Percentiles rank a stretch among this genome's conserved stretches.
Evolutionary conservation across 23 red algal genomes (phyloP).

Genomic region (Gracilaria vermiculophylla): DNA sequence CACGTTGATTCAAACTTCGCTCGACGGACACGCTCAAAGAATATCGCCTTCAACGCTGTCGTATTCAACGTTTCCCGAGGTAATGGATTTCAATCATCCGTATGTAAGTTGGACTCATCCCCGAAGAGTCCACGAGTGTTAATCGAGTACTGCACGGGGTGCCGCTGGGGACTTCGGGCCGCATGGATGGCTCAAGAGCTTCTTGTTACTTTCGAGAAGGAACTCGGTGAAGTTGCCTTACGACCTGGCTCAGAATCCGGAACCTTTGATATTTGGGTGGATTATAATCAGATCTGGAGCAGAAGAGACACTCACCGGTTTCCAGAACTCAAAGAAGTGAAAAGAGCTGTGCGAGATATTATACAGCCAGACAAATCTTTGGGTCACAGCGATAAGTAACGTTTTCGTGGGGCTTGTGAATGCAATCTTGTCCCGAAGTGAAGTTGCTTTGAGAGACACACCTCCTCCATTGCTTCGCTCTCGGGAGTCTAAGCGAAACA

Average conservation of each 20-base stretch:
- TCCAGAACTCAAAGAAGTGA: slow-evolving; percentile 78
- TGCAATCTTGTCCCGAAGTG: not conserved
- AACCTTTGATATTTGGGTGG: slow-evolving; percentile 58
- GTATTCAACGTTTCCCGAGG: not conserved
- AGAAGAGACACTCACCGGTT: slow-evolving; percentile 39
- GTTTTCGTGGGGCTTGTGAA: not conserved
- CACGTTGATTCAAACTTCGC: no score
- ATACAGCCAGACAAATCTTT: slow-evolving; percentile 36
- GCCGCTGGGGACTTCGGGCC: slow-evolving; percentile 75
- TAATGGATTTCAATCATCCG: not conserved
- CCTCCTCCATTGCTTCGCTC: no score
- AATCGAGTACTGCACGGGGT: slow-evolving; percentile 82
- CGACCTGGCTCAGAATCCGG: slow-evolving; percentile 41
- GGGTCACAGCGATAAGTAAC: slow-evolving; percentile 59
- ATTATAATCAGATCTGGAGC: slow-evolving; percentile 41
- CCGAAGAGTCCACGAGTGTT: slow-evolving; percentile 43
- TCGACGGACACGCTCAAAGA: not conserved
- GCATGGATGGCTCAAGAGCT: slow-evolving; percentile 80
- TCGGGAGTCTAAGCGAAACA: no score
- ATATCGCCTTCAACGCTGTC: not conserved
- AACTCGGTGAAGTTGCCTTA: slow-evolving; percentile 70
- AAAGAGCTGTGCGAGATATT: slow-evolving; percentile 50
- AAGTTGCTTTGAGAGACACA: not conserved
- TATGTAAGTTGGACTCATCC: not conserved
- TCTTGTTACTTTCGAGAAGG: slow-evolving; percentile 63